phyloP scores from a whole-genome alignment of 495 filamentous ascomycete genomes.

The Hypomontagnella submonticulosa region DNA sequence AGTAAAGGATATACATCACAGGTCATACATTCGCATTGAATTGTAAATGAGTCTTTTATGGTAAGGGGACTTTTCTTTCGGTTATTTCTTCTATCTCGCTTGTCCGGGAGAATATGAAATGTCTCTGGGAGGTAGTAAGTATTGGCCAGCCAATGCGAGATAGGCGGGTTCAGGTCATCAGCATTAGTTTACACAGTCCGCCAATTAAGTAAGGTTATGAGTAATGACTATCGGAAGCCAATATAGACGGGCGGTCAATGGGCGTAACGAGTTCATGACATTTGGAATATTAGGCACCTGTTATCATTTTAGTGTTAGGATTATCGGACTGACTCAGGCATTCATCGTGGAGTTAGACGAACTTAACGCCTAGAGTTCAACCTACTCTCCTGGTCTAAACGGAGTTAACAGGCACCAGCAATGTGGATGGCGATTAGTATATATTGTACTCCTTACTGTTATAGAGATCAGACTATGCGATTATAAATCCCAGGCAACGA shows the following conservation, averaged over 20 bases:
- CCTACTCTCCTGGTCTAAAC: too few relatives aligned
- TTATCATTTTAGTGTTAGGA: background rate
- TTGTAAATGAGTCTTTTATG: too few relatives aligned
- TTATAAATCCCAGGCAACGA: background rate
- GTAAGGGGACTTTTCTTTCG: too few relatives aligned
- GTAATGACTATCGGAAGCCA: slow-evolving; percentile 3
- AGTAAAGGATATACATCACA: background rate
- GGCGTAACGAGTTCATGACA: slow-evolving; percentile 3
- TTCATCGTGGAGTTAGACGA: background rate
- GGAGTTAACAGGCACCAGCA: background rate
- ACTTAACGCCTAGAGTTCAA: too few relatives aligned
- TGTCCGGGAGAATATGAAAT: too few relatives aligned
- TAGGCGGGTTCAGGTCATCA: too few relatives aligned
- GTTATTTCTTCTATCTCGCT: too few relatives aligned
- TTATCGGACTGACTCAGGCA: slow-evolving; percentile 17
- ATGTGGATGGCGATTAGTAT: background rate
- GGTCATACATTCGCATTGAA: too few relatives aligned
- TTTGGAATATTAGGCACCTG: slow-evolving; percentile 7
- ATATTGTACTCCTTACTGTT: background rate
- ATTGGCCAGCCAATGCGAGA: too few relatives aligned
- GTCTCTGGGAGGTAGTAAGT: too few relatives aligned
- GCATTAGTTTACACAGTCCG: too few relatives aligned
- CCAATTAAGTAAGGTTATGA: too few relatives aligned
- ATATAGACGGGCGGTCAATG: background rate
- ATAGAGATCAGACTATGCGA: slow-evolving; percentile 2